phyloP scores from a whole-genome alignment of 2,329 filamentous ascomycete species.

The Hypoxylon sp. region DNA sequence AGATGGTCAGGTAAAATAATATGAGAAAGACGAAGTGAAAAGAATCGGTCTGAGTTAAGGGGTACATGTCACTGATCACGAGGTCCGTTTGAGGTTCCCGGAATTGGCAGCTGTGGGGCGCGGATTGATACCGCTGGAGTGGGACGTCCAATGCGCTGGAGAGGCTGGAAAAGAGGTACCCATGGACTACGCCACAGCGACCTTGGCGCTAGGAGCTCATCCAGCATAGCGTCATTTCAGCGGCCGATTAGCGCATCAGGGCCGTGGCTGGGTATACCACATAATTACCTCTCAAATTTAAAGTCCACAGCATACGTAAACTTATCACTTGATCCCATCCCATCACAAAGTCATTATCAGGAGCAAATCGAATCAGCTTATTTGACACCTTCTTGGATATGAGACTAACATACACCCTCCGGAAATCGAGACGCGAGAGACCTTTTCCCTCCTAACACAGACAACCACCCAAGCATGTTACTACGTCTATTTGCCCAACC shows the following conservation, averaged over 20 bases:
- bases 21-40: slow-evolving; percentile 29
- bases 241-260: slow-evolving; percentile 29
- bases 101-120: slow-evolving; percentile 26
- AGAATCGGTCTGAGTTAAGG: slow-evolving; percentile 37
- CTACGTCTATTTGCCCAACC: background rate
- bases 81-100: slow-evolving; percentile 28
- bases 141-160: slow-evolving; percentile 34
- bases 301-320: background rate
- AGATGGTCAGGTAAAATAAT: slow-evolving; percentile 8
- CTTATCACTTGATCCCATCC: slow-evolving; percentile 6
- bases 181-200: slow-evolving; percentile 26
- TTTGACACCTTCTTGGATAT: slow-evolving; percentile 9
- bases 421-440: slow-evolving; percentile 3
- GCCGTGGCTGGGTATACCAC: slow-evolving; percentile 12
- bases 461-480: background rate
- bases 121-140: slow-evolving; percentile 24
- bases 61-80: slow-evolving; percentile 41
- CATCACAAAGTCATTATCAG: slow-evolving; percentile 17
- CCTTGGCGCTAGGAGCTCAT: slow-evolving; percentile 32
- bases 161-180: slow-evolving; percentile 15
- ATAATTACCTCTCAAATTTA: background rate
- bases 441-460: slow-evolving; percentile 2
- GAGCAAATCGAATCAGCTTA: slow-evolving; percentile 12
- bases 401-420: slow-evolving; percentile 17
- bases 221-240: slow-evolving; percentile 36